phyloP scores from a whole-genome alignment of 768 basidiomycete genomes.

The Boletellus ananas region DNA sequence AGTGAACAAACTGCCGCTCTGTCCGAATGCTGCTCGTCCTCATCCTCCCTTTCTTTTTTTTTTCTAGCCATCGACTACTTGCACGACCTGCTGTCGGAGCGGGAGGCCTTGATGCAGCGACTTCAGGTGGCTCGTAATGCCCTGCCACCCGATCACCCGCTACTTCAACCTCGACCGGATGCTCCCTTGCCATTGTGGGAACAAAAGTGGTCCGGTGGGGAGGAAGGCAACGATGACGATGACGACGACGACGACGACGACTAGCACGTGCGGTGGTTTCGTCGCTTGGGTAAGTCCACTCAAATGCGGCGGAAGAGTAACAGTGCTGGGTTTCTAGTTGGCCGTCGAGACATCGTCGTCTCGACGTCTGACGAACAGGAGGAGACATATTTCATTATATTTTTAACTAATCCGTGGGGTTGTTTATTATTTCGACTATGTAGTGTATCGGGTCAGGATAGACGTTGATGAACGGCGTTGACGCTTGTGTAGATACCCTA shows the following conservation, averaged over 20 bases:
- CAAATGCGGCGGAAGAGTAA: neutral
- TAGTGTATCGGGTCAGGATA: conserved; percentile 5
- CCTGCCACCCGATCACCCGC: conserved; percentile 61
- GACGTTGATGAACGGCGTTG: conserved; percentile 3
- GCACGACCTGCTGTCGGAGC: conserved; percentile 59
- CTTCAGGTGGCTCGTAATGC: conserved; percentile 54
- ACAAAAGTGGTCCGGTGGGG: conserved; percentile 78
- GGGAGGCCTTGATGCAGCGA: conserved; percentile 52
- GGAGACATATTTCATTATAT: conserved; percentile 18
- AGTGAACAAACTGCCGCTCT: conserved; percentile 46
- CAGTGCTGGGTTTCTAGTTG: neutral
- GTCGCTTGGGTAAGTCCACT: neutral
- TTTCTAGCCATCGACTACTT: conserved; percentile 81
- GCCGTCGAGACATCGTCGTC: neutral
- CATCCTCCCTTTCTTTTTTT: neutral
- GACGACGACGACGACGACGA: conserved; percentile 41
- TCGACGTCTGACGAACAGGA: conserved; percentile 3
- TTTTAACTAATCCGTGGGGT: conserved; percentile 22
- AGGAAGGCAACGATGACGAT: conserved; percentile 45
- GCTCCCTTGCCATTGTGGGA: conserved; percentile 61
- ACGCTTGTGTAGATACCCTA: conserved; percentile 20
- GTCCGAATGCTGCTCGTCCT: neutral
- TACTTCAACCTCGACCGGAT: conserved; percentile 33
- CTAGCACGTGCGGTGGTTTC: conserved; percentile 9
- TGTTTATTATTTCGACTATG: conserved; percentile 4